Evolutionary conservation across 805 yeast genomes (phyloP), one percentile per base, ranked within the genome.

Genomic region (Candida gorgasii): DNA sequence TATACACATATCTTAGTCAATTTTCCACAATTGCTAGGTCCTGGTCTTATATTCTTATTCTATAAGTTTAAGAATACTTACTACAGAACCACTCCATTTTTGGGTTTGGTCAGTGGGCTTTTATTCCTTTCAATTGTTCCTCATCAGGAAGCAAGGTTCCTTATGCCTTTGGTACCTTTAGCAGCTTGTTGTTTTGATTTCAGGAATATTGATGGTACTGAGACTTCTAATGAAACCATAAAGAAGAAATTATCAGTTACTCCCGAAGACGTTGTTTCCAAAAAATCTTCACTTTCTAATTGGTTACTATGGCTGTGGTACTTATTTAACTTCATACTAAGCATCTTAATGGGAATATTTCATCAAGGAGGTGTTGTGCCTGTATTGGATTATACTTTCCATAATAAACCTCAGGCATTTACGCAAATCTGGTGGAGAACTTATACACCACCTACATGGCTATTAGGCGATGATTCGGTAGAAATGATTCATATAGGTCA

Each of bases 341-440:
- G 80, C 1, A 11, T 82, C 0, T 47, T 90, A 1, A 82, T 87
- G 85, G 98, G 98, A 0, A 58, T 80, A 0, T 70, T 80, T 19
- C 99, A 93, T 55, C 99, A 93, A 67, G 89, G 92, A 30, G 99
- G 99, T 1, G 79, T 93, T 0, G 66, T 92, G 1, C 84, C 87
- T 0, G 84, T 86, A 0, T 65, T 86, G 28, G 43, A 40, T n/a
- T 57, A 70, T 40, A 39, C 79, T 2, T 15, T 13, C 13, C 60
- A 53, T 13, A 40, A 58, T 14, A 45, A 52, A 2, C 20, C 20
- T 3, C 15, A 19, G 15, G 62, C 73, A 5, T 39, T 33, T 0
- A 65, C 79, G 0, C 75, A 79, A 26, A 55, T 92, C 4, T 92
- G 95, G 89, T 92, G 98, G 98, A 81, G 89, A 59, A 89, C 97